Evolutionary conservation across 2,329 filamentous ascomycete species (phyloP).

Genomic region (Colletotrichum nymphaeae): DNA sequence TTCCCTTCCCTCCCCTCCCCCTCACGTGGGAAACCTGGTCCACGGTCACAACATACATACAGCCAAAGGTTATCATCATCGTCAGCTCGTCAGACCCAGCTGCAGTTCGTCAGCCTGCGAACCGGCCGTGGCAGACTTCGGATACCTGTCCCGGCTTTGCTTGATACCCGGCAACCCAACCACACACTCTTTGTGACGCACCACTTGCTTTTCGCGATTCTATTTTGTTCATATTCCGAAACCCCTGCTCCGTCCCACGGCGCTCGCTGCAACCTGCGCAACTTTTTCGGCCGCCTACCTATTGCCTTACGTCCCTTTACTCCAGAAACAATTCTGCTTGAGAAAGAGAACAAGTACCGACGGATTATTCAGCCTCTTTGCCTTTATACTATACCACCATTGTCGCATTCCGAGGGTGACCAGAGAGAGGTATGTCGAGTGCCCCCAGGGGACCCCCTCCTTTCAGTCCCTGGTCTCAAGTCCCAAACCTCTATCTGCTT

Average conservation of each 20-base stretch:
- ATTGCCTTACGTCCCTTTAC: not conserved
- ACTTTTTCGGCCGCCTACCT: slow-evolving; percentile 1
- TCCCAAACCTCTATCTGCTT: slow-evolving; percentile 25
- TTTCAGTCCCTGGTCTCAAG: slow-evolving; percentile 12
- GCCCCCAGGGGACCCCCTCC: slow-evolving; percentile 22
- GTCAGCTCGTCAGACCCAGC: not conserved
- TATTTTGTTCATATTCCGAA: not conserved
- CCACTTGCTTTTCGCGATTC: slow-evolving; percentile 14
- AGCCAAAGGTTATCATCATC: slow-evolving; percentile 18
- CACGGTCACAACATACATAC: slow-evolving; percentile 23
- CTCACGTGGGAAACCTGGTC: slow-evolving; percentile 26
- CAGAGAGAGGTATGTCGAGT: slow-evolving; percentile 21
- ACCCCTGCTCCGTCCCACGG: slow-evolving; percentile 7
- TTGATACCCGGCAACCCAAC: slow-evolving; percentile 21
- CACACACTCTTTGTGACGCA: slow-evolving; percentile 19
- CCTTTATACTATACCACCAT: not conserved
- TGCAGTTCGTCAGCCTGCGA: slow-evolving; percentile 4
- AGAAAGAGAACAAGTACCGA: not conserved
- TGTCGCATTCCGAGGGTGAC: slow-evolving; percentile 11
- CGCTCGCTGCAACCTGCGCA: slow-evolving; percentile 5
- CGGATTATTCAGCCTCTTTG: not conserved
- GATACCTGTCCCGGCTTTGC: slow-evolving; percentile 6
- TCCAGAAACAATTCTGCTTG: slow-evolving; percentile 1
- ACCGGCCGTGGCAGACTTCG: slow-evolving; percentile 10
- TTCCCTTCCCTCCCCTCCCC: slow-evolving; percentile 8